Evolutionary conservation across 345 rosid species (phyloP), one percentile per base, ranked within the genome.

Genomic region (Abelmoschus esculentus): DNA sequence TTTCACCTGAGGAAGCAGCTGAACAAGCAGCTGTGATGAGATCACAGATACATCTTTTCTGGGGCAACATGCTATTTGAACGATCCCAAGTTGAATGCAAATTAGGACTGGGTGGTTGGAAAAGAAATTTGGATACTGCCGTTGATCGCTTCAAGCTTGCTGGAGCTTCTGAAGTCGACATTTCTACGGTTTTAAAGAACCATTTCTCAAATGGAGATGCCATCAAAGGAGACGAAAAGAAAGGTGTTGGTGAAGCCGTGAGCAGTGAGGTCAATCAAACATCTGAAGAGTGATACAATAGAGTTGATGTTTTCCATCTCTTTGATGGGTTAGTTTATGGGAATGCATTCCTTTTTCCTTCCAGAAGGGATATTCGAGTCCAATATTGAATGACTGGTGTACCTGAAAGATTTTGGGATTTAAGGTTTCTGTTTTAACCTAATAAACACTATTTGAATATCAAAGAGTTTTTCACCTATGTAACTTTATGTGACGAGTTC

Each of bases 51-150:
- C 99, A 95, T 81, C 87, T 95, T 19, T 95, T 95, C 78, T 95
- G 99, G 99, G 99, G 99, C 6, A 95, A 95, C 76, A 84, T 95
- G 96, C 82, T 91, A 28, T 91, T 91, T 66, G 99, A 95, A 77
- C 85, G 96, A 77, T 95, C 99, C 15, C 99, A 91, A 79, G 93
- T 91, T n/a, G 99, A 90, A 80, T 85, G 93, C 89, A 95, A 91
- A 77, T 72, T 95, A 53, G 89, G 90, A 40, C 62, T 81, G 72
- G 78, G 60, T 55, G 89, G 93, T 66, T 95, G 97, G 97, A 83
- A 90, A 74, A 80, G 84, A 54, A 86, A 87, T 69, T 86, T 95
- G 0, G 97, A 88, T 65, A 77, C 87, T 19, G 96, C 99, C 1
- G 89, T 87, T 55, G 92, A 88, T 73, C 93, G 93, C 64, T 95